Conservation (phyloP, 2,329 filamentous ascomycete species). For the Niveomyces coronatus region DNA sequence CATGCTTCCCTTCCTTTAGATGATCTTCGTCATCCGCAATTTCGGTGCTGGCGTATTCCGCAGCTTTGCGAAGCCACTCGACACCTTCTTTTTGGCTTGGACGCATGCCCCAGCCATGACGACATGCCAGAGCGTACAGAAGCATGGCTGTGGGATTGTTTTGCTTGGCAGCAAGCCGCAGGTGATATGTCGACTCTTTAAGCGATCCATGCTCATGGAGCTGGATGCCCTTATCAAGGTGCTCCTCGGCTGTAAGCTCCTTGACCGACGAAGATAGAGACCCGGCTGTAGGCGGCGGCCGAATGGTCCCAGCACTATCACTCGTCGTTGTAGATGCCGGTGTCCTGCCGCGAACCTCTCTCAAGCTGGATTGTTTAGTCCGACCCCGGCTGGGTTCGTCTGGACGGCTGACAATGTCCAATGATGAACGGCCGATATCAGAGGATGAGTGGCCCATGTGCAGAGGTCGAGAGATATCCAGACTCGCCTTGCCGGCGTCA, state of each 20-base stretch:
- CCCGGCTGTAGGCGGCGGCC: slow-evolving; percentile 28
- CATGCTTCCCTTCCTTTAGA: slow-evolving; percentile 49
- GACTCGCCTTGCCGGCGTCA: slow-evolving; percentile 40
- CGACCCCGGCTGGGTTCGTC: slow-evolving; percentile 41
- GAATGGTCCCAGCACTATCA: slow-evolving; percentile 45
- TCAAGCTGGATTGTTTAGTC: slow-evolving; percentile 25
- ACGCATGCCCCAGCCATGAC: slow-evolving; percentile 97
- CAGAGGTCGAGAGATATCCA: slow-evolving; percentile 34
- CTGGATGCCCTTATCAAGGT: slow-evolving; percentile 81
- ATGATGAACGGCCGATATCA: slow-evolving; percentile 34
- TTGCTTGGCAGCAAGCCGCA: slow-evolving; percentile 77
- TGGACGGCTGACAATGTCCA: slow-evolving; percentile 32
- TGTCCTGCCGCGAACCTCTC: slow-evolving; percentile 33
- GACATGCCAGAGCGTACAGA: slow-evolving; percentile 85
- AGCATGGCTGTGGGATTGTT: slow-evolving; percentile 92
- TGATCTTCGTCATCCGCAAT: slow-evolving; percentile 72
- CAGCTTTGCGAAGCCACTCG: slow-evolving; percentile 83
- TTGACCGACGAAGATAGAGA: slow-evolving; percentile 45
- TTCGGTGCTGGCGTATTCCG: slow-evolving; percentile 72
- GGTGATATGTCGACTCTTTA: slow-evolving; percentile 91
- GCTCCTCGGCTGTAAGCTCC: slow-evolving; percentile 74
- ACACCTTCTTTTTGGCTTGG: slow-evolving; percentile 85
- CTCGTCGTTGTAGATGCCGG: slow-evolving; percentile 40
- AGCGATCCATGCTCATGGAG: slow-evolving; percentile 80
- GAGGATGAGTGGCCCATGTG: slow-evolving; percentile 35